Evolutionary conservation across 176 grass and related monocot species (phyloP).

Genomic region (Pontederia crassipes): DNA sequence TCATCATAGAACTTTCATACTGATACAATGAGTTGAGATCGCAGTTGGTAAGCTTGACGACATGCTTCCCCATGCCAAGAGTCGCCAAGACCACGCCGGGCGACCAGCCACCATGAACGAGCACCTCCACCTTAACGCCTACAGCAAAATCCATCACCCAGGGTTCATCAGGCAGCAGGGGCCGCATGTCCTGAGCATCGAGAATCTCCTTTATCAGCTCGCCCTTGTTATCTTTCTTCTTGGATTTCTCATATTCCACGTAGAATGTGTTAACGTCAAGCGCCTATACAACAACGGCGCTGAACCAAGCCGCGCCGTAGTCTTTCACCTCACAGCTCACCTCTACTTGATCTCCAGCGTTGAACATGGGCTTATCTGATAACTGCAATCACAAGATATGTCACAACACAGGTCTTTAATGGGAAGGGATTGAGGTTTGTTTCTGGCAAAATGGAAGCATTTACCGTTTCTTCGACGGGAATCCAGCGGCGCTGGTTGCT

Average conservation of each 20-base stretch:
- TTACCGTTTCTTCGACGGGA: conserved; percentile 9
- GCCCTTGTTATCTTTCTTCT: conserved; percentile 3
- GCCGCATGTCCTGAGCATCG: conserved; percentile 39
- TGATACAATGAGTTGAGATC: not conserved
- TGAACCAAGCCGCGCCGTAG: conserved; percentile 52
- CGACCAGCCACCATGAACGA: conserved; percentile 45
- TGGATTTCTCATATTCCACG: conserved; percentile 38
- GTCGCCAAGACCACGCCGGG: conserved; percentile 18
- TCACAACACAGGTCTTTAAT: too few relatives aligned
- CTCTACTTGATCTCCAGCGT: conserved; percentile 40
- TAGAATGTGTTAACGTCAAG: conserved; percentile 26
- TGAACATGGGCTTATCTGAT: conserved; percentile 13
- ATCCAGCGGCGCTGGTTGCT: conserved; percentile 26
- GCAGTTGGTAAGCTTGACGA: conserved; percentile 5
- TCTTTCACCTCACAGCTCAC: conserved; percentile 23
- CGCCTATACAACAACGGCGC: conserved; percentile 23
- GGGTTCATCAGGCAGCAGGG: conserved; percentile 9
- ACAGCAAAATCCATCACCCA: conserved; percentile 18
- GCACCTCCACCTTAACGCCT: conserved; percentile 23
- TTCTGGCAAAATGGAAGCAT: not conserved
- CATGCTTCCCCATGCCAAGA: conserved; percentile 14
- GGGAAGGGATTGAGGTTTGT: too few relatives aligned
- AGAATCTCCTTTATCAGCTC: conserved; percentile 29
- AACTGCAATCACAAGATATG: not conserved
- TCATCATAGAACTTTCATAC: conserved; percentile 23